phyloP scores from a whole-genome alignment of 176 grass and related monocot species.

The Calamus simplicifolius region DNA sequence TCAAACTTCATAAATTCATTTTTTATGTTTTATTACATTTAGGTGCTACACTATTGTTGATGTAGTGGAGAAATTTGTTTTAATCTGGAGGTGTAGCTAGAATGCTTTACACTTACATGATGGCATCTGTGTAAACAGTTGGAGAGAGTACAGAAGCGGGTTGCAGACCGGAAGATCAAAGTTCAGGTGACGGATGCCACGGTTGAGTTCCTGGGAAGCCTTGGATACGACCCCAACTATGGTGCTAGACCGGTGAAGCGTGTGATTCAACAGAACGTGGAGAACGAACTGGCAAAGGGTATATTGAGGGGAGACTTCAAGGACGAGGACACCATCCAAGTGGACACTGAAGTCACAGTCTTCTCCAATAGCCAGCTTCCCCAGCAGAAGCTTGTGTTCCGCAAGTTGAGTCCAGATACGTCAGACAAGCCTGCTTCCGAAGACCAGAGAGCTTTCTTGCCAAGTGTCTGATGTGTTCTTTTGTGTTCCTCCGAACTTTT shows the following conservation, averaged over 20 bases:
- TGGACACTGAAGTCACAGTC: slow-evolving; percentile 68
- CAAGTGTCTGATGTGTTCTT: slow-evolving; percentile 24
- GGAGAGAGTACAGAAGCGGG: slow-evolving; percentile 69
- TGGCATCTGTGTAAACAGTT: slow-evolving; percentile 36
- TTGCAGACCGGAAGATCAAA: slow-evolving; percentile 86
- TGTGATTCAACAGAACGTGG: slow-evolving; percentile 84
- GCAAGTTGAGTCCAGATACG: slow-evolving; percentile 14
- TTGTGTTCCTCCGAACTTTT: too few relatives aligned
- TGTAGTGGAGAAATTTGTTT: too few relatives aligned
- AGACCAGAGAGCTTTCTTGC: slow-evolving; percentile 41
- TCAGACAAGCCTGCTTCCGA: slow-evolving; percentile 26
- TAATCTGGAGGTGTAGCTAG: too few relatives aligned
- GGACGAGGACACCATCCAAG: slow-evolving; percentile 66
- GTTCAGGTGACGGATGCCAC: slow-evolving; percentile 58
- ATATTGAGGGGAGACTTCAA: slow-evolving; percentile 80
- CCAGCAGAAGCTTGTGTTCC: slow-evolving; percentile 73
- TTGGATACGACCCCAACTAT: slow-evolving; percentile 92
- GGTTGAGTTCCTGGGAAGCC: slow-evolving; percentile 60
- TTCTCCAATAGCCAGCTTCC: slow-evolving; percentile 72
- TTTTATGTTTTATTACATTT: too few relatives aligned
- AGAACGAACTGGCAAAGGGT: slow-evolving; percentile 91
- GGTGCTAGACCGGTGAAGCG: slow-evolving; percentile 89
- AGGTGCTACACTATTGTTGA: too few relatives aligned
- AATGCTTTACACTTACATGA: too few relatives aligned
- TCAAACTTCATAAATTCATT: too few relatives aligned